Evolutionary conservation across 208 protist genomes (phyloP), one percentile per base, ranked within the genome.

Genomic region (Leptomonas seymouri): DNA sequence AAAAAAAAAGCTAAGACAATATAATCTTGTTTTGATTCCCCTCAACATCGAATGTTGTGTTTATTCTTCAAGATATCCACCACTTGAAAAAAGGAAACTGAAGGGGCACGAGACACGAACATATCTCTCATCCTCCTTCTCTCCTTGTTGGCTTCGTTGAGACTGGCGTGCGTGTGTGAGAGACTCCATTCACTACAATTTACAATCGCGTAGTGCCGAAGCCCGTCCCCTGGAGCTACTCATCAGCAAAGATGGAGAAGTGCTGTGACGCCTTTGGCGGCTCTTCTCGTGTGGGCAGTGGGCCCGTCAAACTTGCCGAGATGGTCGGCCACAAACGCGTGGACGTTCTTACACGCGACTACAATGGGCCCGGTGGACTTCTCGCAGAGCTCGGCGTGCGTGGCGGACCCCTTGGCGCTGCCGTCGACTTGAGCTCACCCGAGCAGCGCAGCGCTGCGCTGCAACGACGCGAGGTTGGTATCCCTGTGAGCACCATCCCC

Each of bases 311-410:
- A 28, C 56, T 80, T 14, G 51, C 84, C 0, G 64, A 81, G 18
- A 77, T 90, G 53, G 74, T 90, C 23, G 85, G 85, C 3, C 85
- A 90, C 73, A 90, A 90, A 59, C 48, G 81, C 5, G 25, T 71
- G 2, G 48, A 69, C 30, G 53, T 74, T 6, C 53, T 90, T 21
- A 56, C 63, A n/a, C 16, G 63, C 12, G 62, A 73, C 15, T 51
- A 74, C 59, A 67, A 76, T 20, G 76, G 78, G 6, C 50, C 60
- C 1, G 73, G 51, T 1, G 78, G 78, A 8, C 65, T 90, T 1
- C 56, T 90, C 31, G 46, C 56, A 14, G 67, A 79, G 44, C 58
- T 90, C 1, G 63, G 71, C 48, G 74, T 89, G 45, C 71, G 74
- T 23, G 64, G 57, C 34, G 50, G 41, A 39, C 44, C 56, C 9